A percentile compares a stretch with the other conserved stretches of the same genome.
phyloP scores from a whole-genome alignment of 2,329 filamentous ascomycete species.

The Talaromyces marneffei region DNA sequence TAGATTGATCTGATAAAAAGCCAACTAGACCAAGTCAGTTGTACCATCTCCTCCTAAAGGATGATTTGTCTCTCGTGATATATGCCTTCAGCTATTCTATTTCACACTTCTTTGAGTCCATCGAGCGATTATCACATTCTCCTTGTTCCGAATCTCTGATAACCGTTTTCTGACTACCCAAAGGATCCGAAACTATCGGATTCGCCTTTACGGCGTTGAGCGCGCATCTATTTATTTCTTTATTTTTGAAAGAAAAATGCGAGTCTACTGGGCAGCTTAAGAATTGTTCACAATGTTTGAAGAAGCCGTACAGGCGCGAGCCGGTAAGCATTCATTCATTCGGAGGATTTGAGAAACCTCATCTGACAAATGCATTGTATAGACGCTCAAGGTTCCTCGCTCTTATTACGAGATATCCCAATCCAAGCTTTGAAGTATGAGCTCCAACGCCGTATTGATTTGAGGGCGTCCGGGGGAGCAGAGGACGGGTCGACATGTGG shows the following conservation, averaged over 20 bases:
- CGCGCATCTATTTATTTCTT: no score
- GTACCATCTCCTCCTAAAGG: background rate
- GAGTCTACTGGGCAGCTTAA: background rate
- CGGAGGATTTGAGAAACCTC: background rate
- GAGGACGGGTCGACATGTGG: constrained; percentile 30
- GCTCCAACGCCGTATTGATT: constrained; percentile 7
- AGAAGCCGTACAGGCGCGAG: background rate
- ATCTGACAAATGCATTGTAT: background rate
- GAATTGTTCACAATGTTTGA: background rate
- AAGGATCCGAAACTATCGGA: background rate
- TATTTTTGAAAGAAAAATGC: background rate
- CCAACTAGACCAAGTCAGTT: background rate
- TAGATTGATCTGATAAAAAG: constrained; percentile 2
- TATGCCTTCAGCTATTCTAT: background rate
- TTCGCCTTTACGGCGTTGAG: background rate
- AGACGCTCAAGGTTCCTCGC: background rate
- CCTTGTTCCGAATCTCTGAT: background rate
- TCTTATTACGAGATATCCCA: constrained; percentile 22
- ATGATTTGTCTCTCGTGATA: background rate
- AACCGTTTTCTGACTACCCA: background rate
- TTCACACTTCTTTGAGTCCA: no score
- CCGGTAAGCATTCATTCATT: background rate
- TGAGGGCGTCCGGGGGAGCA: background rate
- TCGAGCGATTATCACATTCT: background rate
- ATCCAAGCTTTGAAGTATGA: constrained; percentile 24